Conservation (phyloP, 306 rosid genomes). For the Vicia sativa region DNA sequence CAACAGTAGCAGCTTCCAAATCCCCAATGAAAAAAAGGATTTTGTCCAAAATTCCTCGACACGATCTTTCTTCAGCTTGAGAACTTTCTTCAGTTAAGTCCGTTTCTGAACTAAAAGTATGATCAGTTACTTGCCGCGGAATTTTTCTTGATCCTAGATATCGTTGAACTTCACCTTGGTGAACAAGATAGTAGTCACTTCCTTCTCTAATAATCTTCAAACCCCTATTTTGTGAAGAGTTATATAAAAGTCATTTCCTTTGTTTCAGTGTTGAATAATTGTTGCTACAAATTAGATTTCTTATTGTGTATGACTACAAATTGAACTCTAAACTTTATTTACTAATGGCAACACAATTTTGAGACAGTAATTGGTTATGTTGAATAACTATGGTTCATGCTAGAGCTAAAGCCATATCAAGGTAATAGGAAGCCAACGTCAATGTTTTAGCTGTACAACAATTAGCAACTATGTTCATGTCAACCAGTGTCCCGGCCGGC, state of each 20-base stretch:
- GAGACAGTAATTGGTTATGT: slow-evolving; percentile 5
- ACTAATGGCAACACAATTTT: background rate
- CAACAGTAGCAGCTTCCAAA: slow-evolving; percentile 72
- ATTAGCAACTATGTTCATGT: slow-evolving; percentile 11
- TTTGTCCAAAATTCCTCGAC: slow-evolving; percentile 67
- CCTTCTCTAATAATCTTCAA: slow-evolving; percentile 77
- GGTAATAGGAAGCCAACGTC: slow-evolving; percentile 17
- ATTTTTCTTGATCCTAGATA: slow-evolving; percentile 64
- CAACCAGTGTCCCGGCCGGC: no score
- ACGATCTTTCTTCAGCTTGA: slow-evolving; percentile 50
- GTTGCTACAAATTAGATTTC: background rate
- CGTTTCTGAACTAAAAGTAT: slow-evolving; percentile 35
- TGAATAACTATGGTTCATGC: slow-evolving; percentile 8
- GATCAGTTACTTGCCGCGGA: slow-evolving; percentile 34
- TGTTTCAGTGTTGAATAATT: background rate
- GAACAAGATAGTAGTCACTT: slow-evolving; percentile 70
- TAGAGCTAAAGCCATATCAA: slow-evolving; percentile 21
- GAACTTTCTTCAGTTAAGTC: slow-evolving; percentile 42
- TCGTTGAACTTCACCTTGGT: slow-evolving; percentile 70
- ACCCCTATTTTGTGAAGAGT: slow-evolving; percentile 54
- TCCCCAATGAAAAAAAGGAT: slow-evolving; percentile 82
- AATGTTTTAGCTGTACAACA: slow-evolving; percentile 9
- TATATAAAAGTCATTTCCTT: slow-evolving; percentile 17
- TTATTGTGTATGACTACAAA: background rate
- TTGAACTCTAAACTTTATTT: slow-evolving; percentile 3